phyloP scores from a whole-genome alignment of 2,329 filamentous ascomycete genomes.

The Neocucurbitaria cava region DNA sequence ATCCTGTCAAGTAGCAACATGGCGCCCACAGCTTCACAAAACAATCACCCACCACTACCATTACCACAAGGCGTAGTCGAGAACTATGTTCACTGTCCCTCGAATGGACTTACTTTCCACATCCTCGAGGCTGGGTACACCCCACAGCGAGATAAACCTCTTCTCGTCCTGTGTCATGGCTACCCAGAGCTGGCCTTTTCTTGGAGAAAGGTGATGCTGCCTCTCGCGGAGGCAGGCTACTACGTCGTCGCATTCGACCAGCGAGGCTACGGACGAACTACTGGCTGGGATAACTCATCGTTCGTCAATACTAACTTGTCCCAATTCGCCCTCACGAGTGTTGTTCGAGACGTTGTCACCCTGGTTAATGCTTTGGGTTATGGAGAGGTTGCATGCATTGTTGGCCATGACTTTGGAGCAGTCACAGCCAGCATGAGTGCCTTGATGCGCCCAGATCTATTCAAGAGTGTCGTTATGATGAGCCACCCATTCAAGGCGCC shows the following conservation, averaged over 20 bases:
- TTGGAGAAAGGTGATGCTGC: constrained; percentile 69
- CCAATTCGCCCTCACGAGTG: constrained; percentile 63
- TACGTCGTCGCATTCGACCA: constrained; percentile 73
- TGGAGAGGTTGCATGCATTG: constrained; percentile 62
- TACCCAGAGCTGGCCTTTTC: constrained; percentile 74
- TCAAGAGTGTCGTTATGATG: constrained; percentile 67
- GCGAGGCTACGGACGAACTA: constrained; percentile 72
- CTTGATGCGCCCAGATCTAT: constrained; percentile 69
- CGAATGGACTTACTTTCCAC: constrained; percentile 67
- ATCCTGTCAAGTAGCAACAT: background rate
- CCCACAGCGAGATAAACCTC: constrained; percentile 53
- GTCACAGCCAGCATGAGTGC: constrained; percentile 66
- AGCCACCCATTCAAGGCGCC: constrained; percentile 69
- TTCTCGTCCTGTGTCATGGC: constrained; percentile 70
- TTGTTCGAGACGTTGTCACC: constrained; percentile 68
- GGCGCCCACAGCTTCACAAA: constrained; percentile 1
- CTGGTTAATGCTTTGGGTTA: constrained; percentile 69
- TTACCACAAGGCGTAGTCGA: constrained; percentile 64
- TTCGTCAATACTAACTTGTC: constrained; percentile 63
- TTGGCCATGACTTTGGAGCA: constrained; percentile 73
- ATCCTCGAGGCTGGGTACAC: constrained; percentile 62
- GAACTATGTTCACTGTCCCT: constrained; percentile 62
- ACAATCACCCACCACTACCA: constrained; percentile 54
- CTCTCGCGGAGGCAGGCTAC: constrained; percentile 66
- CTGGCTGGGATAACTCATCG: constrained; percentile 61